Base-by-base conservation (phyloP, 2,329 filamentous ascomycete species). In the Dothideomycetes sp. region DNA sequence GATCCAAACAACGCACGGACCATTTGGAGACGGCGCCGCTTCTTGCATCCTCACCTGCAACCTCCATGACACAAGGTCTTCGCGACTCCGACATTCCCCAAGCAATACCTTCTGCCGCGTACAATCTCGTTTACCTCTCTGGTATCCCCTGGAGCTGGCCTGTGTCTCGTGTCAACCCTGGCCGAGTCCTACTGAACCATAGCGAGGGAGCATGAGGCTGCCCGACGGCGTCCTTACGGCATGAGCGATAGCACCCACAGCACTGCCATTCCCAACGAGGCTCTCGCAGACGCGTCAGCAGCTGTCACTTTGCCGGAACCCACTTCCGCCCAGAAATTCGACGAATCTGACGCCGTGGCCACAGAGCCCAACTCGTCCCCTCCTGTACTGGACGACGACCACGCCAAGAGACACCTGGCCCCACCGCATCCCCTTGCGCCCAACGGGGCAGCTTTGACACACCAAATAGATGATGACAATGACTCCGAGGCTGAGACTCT, bases 401-500 rank as follows among this genome's bases (percentile, higher is more conserved):
- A 27, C 22, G 22, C 7, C 22, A 27, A 27, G 22, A 27, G 22
- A 7, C 22, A 27, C 22, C 12, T 27, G 22, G 7, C 22, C 7
- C 22, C 7, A 27, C 7, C 7, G 7, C 7, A 7, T 7, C 12
- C 22, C 12, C 12, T 27, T 7, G 12, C 12, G 12, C 12, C 22
- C 22, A 27, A 27, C 22, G 22, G 22, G 12, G 12, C n/a, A n/a
- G n/a, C n/a, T n/a, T n/a, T n/a, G n/a, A n/a, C n/a, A n/a, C n/a
- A n/a, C n/a, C n/a, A 40, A 10, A 34, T 33, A 9, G 50, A 56
- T 14, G 60, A 55, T 24, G 55, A 59, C 38, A 61, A 60, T 47
- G 63, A 66, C 47, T 69, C 65, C 12, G 67, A 70, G 52, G 67
- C 66, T 37, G 67, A 70, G 54, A 70, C 67, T 22, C 60, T 69